Base-by-base conservation (phyloP, 1,139 yeast species). In the Suhomyces kunorum region DNA sequence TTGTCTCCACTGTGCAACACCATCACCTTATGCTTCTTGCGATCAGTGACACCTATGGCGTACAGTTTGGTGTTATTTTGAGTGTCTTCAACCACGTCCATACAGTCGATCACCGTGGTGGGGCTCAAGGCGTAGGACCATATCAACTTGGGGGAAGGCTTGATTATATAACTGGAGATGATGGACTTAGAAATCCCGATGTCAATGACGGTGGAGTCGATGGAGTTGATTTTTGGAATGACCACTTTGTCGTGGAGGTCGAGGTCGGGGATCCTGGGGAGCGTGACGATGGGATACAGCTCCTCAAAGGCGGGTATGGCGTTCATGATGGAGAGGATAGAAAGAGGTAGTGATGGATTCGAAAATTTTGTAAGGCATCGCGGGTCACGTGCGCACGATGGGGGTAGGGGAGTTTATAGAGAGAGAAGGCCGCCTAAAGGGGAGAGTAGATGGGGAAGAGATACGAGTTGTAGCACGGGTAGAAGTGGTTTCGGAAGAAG, bases 101-200 rank as follows among this genome's bases (percentile, higher is more conserved):
- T 61, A 44, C 72, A 66, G 43, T 68, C 68, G 16, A 83, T 74
- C 1, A 64, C 48, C 19, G 79, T 70, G 9, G 76, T 71, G 5
- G 92, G 92, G 4, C 88, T 76, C 28, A 86, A 69, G 5, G 92
- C 79, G 54, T 78, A 75, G 1, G 88, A 80, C 85, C 92, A 85
- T 31, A 80, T 66, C 51, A 87, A 66, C 54, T 80, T 84, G 11
- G 96, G 96, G 9, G 94, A 80, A 26, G 96, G 96, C 51, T 79
- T 80, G 38, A 87, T 74, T 24, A 85, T 68, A 56, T 83, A 85
- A 42, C 83, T 78, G 14, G 87, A 80, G 38, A 89, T 71, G 40
- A 85, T 80, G 32, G 94, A 84, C 43, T 87, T 88, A 18, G 94
- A 83, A 26, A 87, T 75, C 33, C 89, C 95, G 28, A 87, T 62